Evolutionary conservation across 1,139 yeast species (phyloP), one percentile per base, ranked within the genome.

Genomic region (Blastobotrys proliferans): DNA sequence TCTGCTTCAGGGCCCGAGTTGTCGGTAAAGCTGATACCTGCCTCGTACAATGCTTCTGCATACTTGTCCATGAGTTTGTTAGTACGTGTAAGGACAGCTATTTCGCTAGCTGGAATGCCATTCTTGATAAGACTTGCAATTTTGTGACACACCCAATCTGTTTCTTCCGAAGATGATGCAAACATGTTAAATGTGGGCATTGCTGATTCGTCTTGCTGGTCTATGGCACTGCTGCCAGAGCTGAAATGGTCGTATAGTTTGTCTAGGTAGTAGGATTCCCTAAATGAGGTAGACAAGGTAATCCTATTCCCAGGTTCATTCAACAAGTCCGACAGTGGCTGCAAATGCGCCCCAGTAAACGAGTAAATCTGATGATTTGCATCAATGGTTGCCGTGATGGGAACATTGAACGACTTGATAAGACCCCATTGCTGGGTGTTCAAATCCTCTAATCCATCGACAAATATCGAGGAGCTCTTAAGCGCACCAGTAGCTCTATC

Each of bases 291-390:
- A 24, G 26, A 9, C 8, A 24, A 11, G 11, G 26, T 11, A 24
- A 24, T 24, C 11, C 10, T 24, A 24, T 24, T 24, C 26, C 10
- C 10, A 24, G 26, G 10, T 10, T 28, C 13, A 13, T 13, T 28
- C 13, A 13, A 13, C 8, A 28, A 28, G 6, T 28, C 31, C 8
- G 8, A 9, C 8, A 28, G 13, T 10, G 31, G 13, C 10, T 68
- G 65, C 0, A 81, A 69, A 35, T 79, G 79, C 0, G 97, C 97
- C 51, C 84, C 82, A 47, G 97, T 72, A 53, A 90, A 90, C 1
- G 82, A 86, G 59, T 88, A 92, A 19, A 92, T 92, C 55, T 95
- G 81, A 62, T 92, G 97, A 61, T 90, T 95, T 0, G 96, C 95
- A 56, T 92, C 98, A 1, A 97, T 97, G 0, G 90, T 97, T 1